Evolutionary conservation across 164 flowering plant genomes (phyloP).

Genomic region (Platanus orientalis): DNA sequence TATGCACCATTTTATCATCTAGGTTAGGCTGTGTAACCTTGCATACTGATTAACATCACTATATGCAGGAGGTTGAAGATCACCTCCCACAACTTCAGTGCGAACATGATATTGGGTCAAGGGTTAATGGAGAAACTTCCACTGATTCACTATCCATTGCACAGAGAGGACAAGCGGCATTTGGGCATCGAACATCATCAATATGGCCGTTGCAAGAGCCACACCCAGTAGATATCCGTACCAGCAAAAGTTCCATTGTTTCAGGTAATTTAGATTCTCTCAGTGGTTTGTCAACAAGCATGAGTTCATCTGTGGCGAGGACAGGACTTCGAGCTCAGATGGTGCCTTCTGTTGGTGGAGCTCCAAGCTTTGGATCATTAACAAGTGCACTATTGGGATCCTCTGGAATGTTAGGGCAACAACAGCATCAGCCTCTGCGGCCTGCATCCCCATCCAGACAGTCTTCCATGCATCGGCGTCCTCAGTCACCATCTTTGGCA

Average conservation of each 20-base stretch:
- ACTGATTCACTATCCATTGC: conserved; percentile 36
- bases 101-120: conserved; percentile 29
- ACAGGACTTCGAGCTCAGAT: conserved; percentile 26
- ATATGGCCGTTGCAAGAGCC: conserved; percentile 22
- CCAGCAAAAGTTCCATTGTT: conserved; percentile 17
- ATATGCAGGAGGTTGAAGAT: conserved; percentile 47
- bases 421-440: conserved; percentile 28
- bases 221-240: conserved; percentile 22
- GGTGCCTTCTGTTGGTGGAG: conserved; percentile 22
- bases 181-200: conserved; percentile 22
- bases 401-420: conserved; percentile 28
- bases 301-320: conserved; percentile 31
- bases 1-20: not conserved
- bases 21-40: not conserved
- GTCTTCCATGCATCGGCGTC: conserved; percentile 34
- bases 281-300: too few relatives aligned
- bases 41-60: not conserved
- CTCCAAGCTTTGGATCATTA: conserved; percentile 26
- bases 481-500: conserved; percentile 37
- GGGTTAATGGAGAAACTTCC: conserved; percentile 42
- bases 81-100: conserved; percentile 25
- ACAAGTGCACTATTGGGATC: conserved; percentile 25
- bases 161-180: conserved; percentile 31
- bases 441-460: conserved; percentile 46
- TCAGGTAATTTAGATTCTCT: conserved; percentile 26